Evolutionary conservation across 176 grass and related monocot genomes (phyloP).

Genomic region (Pontederia crassipes): DNA sequence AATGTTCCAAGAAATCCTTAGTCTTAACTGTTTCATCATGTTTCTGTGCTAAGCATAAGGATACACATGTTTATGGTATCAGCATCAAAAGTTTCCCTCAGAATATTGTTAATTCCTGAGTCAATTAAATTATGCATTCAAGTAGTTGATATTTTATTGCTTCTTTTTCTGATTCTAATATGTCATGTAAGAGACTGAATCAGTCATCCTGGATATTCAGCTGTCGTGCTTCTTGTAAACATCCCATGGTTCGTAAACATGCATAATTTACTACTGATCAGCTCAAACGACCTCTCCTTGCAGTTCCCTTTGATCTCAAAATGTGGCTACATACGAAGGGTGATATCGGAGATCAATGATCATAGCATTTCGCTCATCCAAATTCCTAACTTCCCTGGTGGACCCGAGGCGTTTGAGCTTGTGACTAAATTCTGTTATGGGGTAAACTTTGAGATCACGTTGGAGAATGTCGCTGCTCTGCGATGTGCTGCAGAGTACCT

Average conservation of each 20-base stretch:
- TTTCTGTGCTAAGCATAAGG: too few relatives aligned
- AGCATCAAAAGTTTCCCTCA: too few relatives aligned
- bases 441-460: slow-evolving; percentile 51
- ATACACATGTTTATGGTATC: too few relatives aligned
- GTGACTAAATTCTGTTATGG: slow-evolving; percentile 66
- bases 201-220: neutral
- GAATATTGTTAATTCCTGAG: too few relatives aligned
- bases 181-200: too few relatives aligned
- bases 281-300: neutral
- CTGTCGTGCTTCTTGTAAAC: neutral
- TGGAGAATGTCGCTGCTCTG: slow-evolving; percentile 60
- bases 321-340: slow-evolving; percentile 54
- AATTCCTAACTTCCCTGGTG: slow-evolving; percentile 47
- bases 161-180: too few relatives aligned
- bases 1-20: slow-evolving; percentile 1
- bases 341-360: slow-evolving; percentile 21
- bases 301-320: slow-evolving; percentile 54
- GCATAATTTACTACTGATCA: neutral
- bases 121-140: too few relatives aligned
- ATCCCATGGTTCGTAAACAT: neutral
- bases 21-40: too few relatives aligned
- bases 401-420: slow-evolving; percentile 47
- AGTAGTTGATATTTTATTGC: too few relatives aligned
- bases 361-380: slow-evolving; percentile 25
- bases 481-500: slow-evolving; percentile 71